phyloP scores from a whole-genome alignment of 371 early-diverging fungal genomes.

The Mucor lusitanicus region DNA sequence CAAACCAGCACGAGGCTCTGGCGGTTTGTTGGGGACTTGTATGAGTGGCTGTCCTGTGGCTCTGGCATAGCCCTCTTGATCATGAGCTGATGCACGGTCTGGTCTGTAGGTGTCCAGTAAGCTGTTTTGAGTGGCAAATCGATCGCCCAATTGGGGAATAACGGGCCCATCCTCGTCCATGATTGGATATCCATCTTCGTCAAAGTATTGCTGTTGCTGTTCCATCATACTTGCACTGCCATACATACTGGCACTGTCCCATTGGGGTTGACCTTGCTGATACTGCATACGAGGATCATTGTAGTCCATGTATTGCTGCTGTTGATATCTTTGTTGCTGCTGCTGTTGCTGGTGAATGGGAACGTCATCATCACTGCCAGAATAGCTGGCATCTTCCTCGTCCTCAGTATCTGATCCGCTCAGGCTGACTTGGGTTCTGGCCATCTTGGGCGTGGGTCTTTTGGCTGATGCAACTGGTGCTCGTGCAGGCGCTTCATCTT shows the following conservation, averaged over 20 bases:
- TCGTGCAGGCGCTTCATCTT: conserved; percentile 3
- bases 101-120: conserved; percentile 38
- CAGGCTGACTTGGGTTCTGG: conserved; percentile 28
- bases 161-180: conserved; percentile 41
- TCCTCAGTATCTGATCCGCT: conserved; percentile 31
- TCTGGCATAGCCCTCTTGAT: conserved; percentile 46
- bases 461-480: background rate
- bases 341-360: conserved; percentile 22
- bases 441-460: conserved; percentile 20
- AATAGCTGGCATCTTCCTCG: conserved; percentile 2
- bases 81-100: conserved; percentile 39
- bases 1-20: conserved; percentile 44
- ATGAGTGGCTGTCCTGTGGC: conserved; percentile 49
- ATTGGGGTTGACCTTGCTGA: background rate
- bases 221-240: conserved; percentile 13
- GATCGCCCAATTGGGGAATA: conserved; percentile 33
- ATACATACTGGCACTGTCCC: conserved; percentile 15
- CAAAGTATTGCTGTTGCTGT: conserved; percentile 11
- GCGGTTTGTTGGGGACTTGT: conserved; percentile 38
- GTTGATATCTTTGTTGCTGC: background rate
- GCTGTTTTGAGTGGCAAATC: conserved; percentile 41
- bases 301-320: conserved; percentile 1
- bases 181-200: conserved; percentile 3
- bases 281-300: background rate
- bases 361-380: conserved; percentile 14